Base-by-base conservation (phyloP, 306 rosid species). In the Macrotyloma uniflorum region DNA sequence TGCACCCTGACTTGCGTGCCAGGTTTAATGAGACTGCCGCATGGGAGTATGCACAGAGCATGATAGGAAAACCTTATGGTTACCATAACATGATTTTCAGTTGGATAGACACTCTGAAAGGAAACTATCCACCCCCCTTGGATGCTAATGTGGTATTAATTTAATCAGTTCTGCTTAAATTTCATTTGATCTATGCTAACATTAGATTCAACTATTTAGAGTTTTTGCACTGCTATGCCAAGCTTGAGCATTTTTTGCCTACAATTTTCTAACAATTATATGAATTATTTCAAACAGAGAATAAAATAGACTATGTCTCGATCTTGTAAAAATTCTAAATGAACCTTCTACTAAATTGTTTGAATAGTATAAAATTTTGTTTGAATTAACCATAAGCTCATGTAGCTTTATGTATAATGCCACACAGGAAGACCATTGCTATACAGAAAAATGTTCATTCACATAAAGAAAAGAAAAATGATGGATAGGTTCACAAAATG, bases 1-100 rank as follows among this genome's bases (percentile, higher is more conserved):
- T 96, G 85, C 93, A 90, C 84, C 97, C 99, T 33, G 88, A 87
- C 70, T 53, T 86, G 54, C 92, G 97, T 58, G 96, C 93, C 38
- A 93, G 78, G 78, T 93, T 96, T 70, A 93, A 93, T 43, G 96
- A 93, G 89, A 88, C 98, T 79, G 98, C 98, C 55, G 99, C 99
- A 1, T 96, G 99, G 99, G 98, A 96, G 87, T 96, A 89, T 75
- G 99, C 89, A 22, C 58, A 75, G 80, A 91, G 91, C 88, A 96
- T 96, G 99, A 84, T 51, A 30, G 98, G 97, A 32, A 83, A 85
- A 70, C 97, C 96, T 1, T 96, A 93, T 85, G 99, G 99, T 79
- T 96, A 90, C 86, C 99, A 96, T 82, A 96, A 96, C 85, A 30
- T 96, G 96, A 88, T 96, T 80, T 96, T 96, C 87, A 90, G 98